Conservation (phyloP, 1,284 basidiomycete species). For the Trametes hirsuta region DNA sequence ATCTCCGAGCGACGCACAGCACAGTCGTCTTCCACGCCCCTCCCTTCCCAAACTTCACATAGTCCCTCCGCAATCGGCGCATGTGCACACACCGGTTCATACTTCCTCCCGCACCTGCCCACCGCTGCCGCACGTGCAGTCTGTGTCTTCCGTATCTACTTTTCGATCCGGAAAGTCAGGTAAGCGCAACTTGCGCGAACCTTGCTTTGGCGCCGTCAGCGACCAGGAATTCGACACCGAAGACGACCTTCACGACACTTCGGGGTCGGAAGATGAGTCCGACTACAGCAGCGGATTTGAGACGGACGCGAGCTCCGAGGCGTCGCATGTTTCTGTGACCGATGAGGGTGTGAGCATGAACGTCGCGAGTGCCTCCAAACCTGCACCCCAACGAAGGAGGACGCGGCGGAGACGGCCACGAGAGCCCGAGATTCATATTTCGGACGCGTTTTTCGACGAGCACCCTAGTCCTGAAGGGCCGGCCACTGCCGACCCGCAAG, state of each 20-base stretch:
- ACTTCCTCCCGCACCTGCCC: constrained; percentile 9
- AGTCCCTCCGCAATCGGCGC: constrained; percentile 14
- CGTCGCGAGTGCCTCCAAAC: neutral
- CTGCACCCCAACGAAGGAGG: constrained; percentile 1
- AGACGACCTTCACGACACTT: constrained; percentile 11
- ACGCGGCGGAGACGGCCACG: constrained; percentile 16
- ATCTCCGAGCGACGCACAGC: constrained; percentile 1
- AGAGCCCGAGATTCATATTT: constrained; percentile 52
- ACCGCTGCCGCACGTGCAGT: constrained; percentile 5
- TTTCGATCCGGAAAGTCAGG: neutral
- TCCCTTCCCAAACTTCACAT: constrained; percentile 21
- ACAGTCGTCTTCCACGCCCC: neutral
- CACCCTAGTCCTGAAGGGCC: constrained; percentile 58
- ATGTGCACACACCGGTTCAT: constrained; percentile 9
- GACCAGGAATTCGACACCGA: constrained; percentile 14
- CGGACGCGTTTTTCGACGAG: constrained; percentile 64
- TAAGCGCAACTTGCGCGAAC: neutral
- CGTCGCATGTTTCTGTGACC: constrained; percentile 7
- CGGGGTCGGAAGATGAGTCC: constrained; percentile 19
- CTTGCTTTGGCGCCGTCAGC: constrained; percentile 2
- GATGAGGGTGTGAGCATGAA: constrained; percentile 17
- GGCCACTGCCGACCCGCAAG: constrained; percentile 38
- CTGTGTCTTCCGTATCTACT: constrained; percentile 13
- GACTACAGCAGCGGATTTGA: constrained; percentile 14
- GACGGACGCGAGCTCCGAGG: constrained; percentile 12